phyloP scores from a whole-genome alignment of 768 basidiomycete species.

The Mrakia hoshinonis region DNA sequence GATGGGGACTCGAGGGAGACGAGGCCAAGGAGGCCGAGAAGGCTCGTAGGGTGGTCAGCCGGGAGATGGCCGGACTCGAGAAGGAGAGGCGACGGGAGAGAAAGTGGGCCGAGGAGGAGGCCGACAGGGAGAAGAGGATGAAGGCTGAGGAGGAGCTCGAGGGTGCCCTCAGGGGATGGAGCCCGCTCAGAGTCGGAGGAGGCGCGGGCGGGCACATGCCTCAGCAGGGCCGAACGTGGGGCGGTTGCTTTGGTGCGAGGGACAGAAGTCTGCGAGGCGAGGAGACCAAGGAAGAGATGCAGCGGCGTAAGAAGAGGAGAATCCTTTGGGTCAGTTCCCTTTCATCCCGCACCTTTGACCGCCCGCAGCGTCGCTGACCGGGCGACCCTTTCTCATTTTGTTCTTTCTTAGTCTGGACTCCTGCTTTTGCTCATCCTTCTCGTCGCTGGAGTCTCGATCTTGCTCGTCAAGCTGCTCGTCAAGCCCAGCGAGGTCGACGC shows the following conservation, averaged over 20 bases:
- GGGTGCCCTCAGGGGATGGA: neutral
- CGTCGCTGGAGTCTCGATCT: constrained; percentile 8
- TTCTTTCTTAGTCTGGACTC: neutral
- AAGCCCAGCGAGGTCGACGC: neutral
- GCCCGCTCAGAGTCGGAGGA: constrained; percentile 9
- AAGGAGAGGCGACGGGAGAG: constrained; percentile 1
- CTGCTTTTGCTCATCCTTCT: constrained; percentile 13
- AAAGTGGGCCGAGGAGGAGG: neutral
- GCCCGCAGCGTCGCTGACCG: neutral
- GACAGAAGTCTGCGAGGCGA: neutral
- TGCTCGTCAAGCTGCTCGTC: constrained; percentile 8
- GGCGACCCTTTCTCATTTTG: neutral
- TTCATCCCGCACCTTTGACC: neutral
- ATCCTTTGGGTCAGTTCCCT: constrained; percentile 5
- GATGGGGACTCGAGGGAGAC: constrained; percentile 1
- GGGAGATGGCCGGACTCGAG: constrained; percentile 12
- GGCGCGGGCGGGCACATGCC: neutral
- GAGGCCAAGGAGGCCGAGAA: constrained; percentile 10
- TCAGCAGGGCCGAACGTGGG: neutral
- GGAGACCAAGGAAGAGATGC: neutral
- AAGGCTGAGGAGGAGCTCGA: constrained; percentile 3
- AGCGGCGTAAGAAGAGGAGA: constrained; percentile 1
- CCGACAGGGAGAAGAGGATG: constrained; percentile 8
- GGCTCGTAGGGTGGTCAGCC: constrained; percentile 9
- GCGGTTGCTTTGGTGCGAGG: neutral